Conservation (phyloP, 2,329 filamentous ascomycete genomes). For the Calonectria multiphialidica region DNA sequence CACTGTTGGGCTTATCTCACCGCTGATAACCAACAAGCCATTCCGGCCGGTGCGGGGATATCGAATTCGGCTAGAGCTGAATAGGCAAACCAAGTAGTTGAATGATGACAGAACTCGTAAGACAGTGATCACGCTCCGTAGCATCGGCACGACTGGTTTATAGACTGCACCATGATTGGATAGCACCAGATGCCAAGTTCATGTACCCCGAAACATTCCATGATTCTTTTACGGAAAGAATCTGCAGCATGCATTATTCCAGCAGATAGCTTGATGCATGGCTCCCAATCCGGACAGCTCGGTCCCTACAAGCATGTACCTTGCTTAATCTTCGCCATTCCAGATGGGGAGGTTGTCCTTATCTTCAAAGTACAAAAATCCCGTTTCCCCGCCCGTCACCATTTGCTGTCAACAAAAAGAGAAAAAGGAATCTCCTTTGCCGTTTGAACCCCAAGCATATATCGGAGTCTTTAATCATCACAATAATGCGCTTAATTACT, state of each 20-base stretch:
- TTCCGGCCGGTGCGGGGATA: neutral
- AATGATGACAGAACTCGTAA: neutral
- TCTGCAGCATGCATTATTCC: neutral
- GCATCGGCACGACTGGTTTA: neutral
- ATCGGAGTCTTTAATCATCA: neutral
- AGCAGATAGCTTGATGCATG: neutral
- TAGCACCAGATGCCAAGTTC: too few relatives aligned
- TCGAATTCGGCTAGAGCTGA: neutral
- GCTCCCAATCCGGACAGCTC: neutral
- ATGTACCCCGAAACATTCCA: neutral
- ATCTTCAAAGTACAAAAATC: neutral
- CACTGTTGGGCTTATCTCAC: neutral
- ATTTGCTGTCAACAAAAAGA: neutral
- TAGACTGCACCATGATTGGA: neutral
- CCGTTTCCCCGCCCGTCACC: neutral
- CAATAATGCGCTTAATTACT: neutral
- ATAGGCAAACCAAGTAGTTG: neutral
- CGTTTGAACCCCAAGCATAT: neutral
- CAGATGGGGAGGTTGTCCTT: neutral
- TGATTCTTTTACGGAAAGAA: neutral
- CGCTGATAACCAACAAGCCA: neutral
- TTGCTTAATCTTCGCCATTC: neutral
- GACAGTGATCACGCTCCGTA: neutral
- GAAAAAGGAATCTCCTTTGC: neutral
- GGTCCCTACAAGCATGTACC: neutral